Percentiles rank a stretch among this genome's conserved stretches.
Evolutionary conservation across 1,284 basidiomycete species (phyloP).

Genomic region (Vanrija humicola): DNA sequence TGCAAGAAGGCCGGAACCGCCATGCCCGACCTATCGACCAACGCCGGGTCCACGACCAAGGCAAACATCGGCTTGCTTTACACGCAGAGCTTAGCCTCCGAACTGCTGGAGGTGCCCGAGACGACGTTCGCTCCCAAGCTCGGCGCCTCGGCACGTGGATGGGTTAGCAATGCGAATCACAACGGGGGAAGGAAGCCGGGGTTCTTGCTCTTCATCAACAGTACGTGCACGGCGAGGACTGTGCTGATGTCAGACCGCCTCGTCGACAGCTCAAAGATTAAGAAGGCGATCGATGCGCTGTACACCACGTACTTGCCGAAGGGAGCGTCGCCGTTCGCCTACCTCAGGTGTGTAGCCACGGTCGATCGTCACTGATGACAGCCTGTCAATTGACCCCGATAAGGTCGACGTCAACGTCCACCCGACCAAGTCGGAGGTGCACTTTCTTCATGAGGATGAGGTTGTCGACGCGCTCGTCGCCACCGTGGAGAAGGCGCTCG

Average conservation of each 20-base stretch:
- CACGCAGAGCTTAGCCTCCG: slow-evolving; percentile 73
- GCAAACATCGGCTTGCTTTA: slow-evolving; percentile 79
- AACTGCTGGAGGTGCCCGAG: slow-evolving; percentile 62
- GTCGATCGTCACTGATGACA: slow-evolving; percentile 32
- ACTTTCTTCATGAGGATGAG: slow-evolving; percentile 87
- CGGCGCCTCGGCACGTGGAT: slow-evolving; percentile 60
- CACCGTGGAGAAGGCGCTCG: slow-evolving; percentile 63
- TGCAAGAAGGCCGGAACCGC: slow-evolving; percentile 82
- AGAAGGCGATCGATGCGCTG: slow-evolving; percentile 78
- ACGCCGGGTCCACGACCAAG: slow-evolving; percentile 61
- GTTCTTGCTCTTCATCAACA: slow-evolving; percentile 95
- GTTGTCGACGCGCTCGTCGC: slow-evolving; percentile 80
- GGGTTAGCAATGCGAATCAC: slow-evolving; percentile 84
- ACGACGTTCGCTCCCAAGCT: slow-evolving; percentile 48
- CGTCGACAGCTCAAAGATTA: slow-evolving; percentile 84
- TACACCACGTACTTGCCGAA: slow-evolving; percentile 88
- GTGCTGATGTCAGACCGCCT: slow-evolving; percentile 65
- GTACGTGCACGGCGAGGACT: slow-evolving; percentile 54
- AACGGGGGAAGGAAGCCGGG: slow-evolving; percentile 70
- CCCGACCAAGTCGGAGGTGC: slow-evolving; percentile 95
- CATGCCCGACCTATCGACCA: slow-evolving; percentile 77
- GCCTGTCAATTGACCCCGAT: slow-evolving; percentile 76
- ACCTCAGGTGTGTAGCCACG: slow-evolving; percentile 63
- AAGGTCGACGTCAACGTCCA: slow-evolving; percentile 97
- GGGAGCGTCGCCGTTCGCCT: slow-evolving; percentile 84